Evolutionary conservation across 352 stramenopile genomes (phyloP).

Genomic region (Phytophthora pini): DNA sequence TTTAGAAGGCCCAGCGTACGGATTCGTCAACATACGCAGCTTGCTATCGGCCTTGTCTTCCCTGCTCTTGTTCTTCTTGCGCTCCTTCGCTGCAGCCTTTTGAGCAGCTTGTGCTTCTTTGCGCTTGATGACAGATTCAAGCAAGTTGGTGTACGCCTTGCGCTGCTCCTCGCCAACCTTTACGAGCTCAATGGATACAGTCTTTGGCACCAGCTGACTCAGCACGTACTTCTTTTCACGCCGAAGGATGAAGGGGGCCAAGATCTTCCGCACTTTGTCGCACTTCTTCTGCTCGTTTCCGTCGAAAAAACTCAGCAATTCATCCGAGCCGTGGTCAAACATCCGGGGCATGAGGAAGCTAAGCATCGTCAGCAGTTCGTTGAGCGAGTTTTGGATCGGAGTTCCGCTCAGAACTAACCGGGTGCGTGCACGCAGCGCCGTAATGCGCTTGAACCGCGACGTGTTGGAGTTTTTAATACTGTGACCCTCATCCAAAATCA

Average conservation of each 20-base stretch:
- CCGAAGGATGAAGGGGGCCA: slow-evolving; percentile 97
- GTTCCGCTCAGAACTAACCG: slow-evolving; percentile 88
- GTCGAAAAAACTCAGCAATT: slow-evolving; percentile 84
- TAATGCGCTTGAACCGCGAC: slow-evolving; percentile 90
- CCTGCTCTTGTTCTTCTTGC: slow-evolving; percentile 60
- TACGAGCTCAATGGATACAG: slow-evolving; percentile 83
- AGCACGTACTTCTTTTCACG: slow-evolving; percentile 97
- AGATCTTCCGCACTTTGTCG: slow-evolving; percentile 90
- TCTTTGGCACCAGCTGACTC: slow-evolving; percentile 91
- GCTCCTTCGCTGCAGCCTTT: slow-evolving; percentile 61
- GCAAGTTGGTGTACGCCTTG: slow-evolving; percentile 87
- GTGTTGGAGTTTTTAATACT: slow-evolving; percentile 93
- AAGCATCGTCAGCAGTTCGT: slow-evolving; percentile 89
- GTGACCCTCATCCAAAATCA: slow-evolving; percentile 95
- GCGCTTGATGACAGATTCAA: slow-evolving; percentile 72
- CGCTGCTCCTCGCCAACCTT: slow-evolving; percentile 76
- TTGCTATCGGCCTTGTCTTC: slow-evolving; percentile 53
- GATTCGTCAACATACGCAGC: slow-evolving; percentile 53
- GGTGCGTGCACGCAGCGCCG: slow-evolving; percentile 72
- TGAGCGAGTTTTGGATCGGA: slow-evolving; percentile 92
- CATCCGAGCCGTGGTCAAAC: slow-evolving; percentile 86
- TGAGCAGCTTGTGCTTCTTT: slow-evolving; percentile 53
- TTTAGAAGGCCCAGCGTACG: slow-evolving; percentile 23
- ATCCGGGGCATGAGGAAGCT: slow-evolving; percentile 94
- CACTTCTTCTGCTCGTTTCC: slow-evolving; percentile 83